These are phyloP conservation scores for Acacia confusa DNA, from an alignment of 306 rosid genomes.

Conservation along the genomic window DNA sequence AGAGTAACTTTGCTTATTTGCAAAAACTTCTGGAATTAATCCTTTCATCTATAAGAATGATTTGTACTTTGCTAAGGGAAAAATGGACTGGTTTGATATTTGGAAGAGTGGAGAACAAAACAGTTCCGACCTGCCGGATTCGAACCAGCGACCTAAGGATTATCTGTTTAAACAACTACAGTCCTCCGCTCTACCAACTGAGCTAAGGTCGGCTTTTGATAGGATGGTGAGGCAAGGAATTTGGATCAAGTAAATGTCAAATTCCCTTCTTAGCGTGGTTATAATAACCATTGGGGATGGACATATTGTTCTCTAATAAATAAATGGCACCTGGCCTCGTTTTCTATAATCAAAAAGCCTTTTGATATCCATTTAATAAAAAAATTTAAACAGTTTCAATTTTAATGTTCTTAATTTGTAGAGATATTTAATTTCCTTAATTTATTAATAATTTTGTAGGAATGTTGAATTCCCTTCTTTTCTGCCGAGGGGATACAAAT, in stretches of 20 bases:
- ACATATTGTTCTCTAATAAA: neutral
- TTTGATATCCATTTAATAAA: neutral
- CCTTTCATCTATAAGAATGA: no score
- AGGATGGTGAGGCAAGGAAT: rapidly evolving
- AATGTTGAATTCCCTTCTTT: neutral
- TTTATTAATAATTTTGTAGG: no score
- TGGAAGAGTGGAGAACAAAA: no score
- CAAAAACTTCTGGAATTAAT: no score
- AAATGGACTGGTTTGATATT: no score
- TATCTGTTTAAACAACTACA: conserved; percentile 10
- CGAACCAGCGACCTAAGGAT: conserved; percentile 43
- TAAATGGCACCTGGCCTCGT: neutral
- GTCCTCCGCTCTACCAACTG: conserved; percentile 47
- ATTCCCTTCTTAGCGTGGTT: no score
- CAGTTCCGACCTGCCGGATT: conserved; percentile 37
- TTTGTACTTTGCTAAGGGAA: no score
- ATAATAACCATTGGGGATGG: no score
- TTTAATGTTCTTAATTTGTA: neutral
- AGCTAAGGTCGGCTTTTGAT: conserved; percentile 47
- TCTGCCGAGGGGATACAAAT: neutral
- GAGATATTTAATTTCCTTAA: no score
- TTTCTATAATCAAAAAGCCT: neutral
- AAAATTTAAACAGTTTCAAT: no score
- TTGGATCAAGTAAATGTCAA: no score
- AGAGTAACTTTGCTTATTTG: no score